Base-by-base conservation (phyloP, 768 basidiomycete genomes). In the Pisolithus orientalis region DNA sequence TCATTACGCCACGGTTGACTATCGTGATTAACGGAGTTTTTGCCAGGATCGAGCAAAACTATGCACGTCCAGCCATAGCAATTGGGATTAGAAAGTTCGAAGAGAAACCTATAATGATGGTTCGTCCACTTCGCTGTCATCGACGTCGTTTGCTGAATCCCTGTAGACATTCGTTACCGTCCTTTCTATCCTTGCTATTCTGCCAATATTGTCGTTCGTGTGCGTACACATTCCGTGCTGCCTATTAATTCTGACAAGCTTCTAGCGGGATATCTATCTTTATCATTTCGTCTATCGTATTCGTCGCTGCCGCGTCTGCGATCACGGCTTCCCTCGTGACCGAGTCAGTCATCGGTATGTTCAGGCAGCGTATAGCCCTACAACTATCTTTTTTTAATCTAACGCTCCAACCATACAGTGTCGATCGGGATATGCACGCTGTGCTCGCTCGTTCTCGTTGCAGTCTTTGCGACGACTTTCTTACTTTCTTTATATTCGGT, bases 31-130 rank as follows among this genome's bases (percentile, higher is more conserved):
- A 34, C 32, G 32, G 32, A 13, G 10, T 13, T 11, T 11, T 34
- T 10, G 2, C 11, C 44, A 78, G 77, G 44, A 72, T 78, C 43
- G 77, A 78, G 57, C 63, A 67, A 27, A 59, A 69, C 21, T 77
- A 76, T 56, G 77, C 70, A 5, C 74, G 72, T 17, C 77, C 77
- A 29, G 63, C 72, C 39, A 50, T 75, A 29, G 61, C 49, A 25
- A 44, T 53, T 42, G 37, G 45, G 21, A 57, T 59, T 32, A n/a
- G 49, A 25, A 57, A 56, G 31, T 64, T 67, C 34, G 56, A 34
- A 50, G 55, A 59, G 50, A 63, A 51, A 1, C 67, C 66, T 7
- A 44, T 69, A 2, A 50, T 47, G 21, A 61, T 67, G 65, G 66
- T 67, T 50, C 44, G 25, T 42, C 21, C 44, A 29, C n/a, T 5